Evolutionary conservation across 306 rosid genomes (phyloP), one percentile per base, ranked within the genome.

Genomic region (Fragaria nilgerrensis): DNA sequence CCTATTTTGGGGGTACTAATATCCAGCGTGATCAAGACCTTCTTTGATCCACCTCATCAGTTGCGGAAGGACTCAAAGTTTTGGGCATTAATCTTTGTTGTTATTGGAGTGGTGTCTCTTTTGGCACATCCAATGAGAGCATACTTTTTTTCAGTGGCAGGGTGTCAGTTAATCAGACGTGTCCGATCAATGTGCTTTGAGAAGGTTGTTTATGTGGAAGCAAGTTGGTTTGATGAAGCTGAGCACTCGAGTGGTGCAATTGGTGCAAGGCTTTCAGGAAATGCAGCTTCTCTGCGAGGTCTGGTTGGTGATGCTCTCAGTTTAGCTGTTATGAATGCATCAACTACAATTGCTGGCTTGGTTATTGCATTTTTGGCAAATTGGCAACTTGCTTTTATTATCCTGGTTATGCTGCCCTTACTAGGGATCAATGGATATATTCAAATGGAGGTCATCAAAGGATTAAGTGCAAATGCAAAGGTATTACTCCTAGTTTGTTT

Each of bases 181-280:
- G 85, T 90, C 53, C 81, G 97, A 53, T 74, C 85, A 73, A 80
- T 87, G 86, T 87, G 92, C 78, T 93, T 87, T 15, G 84, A 89
- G 81, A 90, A 87, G 83, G 83, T 90, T 58, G 81, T 89, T 82
- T 84, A 85, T 83, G 89, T 89, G 94, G 96, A 93, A 84, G 79
- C 88, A 69, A 78, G 88, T 55, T 90, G 97, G 97, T 93, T 90
- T 63, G 97, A 93, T 66, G 73, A 86, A 58, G 70, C 78, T 10
- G 94, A 89, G 74, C 82, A 91, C 85, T 90, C 96, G 47, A 90
- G 93, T 70, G 94, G 98, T 67, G 79, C 87, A 68, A 88, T 93
- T 17, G 94, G 96, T 10, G 90, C 95, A 22, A 84, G 98, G 86
- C 89, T 93, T 69, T 93, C 96, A 2, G 63, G 85, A 17, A 92